Conservation (phyloP, 2,329 filamentous ascomycete genomes). For the Monilinia fructigena region DNA sequence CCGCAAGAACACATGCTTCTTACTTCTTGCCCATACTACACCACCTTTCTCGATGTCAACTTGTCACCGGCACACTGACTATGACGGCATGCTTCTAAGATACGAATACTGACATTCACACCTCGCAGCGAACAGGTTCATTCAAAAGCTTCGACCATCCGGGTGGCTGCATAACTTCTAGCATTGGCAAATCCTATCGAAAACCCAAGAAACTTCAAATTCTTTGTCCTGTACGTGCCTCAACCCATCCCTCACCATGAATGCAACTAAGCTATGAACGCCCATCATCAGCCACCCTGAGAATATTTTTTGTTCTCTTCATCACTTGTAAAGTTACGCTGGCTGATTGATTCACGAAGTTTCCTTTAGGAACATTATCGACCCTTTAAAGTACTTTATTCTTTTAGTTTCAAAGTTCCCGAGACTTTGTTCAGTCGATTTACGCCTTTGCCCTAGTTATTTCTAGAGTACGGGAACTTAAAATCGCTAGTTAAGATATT, state of each 20-base stretch:
- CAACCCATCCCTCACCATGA: slow-evolving; percentile 26
- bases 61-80: slow-evolving; percentile 34
- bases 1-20: slow-evolving; percentile 28
- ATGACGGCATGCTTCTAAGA: slow-evolving; percentile 32
- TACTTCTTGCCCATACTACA: slow-evolving; percentile 16
- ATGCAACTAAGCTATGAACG: slow-evolving; percentile 19
- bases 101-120: slow-evolving; percentile 28
- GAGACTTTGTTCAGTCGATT: slow-evolving; percentile 34
- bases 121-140: slow-evolving; percentile 36
- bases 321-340: slow-evolving; percentile 8
- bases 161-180: slow-evolving; percentile 41
- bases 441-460: slow-evolving; percentile 25
- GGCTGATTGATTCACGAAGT: slow-evolving; percentile 16
- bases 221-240: slow-evolving; percentile 33
- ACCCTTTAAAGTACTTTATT: slow-evolving; percentile 32
- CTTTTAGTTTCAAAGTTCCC: slow-evolving; percentile 38
- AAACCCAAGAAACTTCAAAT: slow-evolving; percentile 37
- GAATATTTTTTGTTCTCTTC: slow-evolving; percentile 1
- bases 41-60: slow-evolving; percentile 22
- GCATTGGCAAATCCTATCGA: slow-evolving; percentile 29
- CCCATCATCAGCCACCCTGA: slow-evolving; percentile 21
- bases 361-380: slow-evolving; percentile 10
- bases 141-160: slow-evolving; percentile 22
- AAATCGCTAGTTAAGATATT: slow-evolving; percentile 21
- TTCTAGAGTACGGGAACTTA: slow-evolving; percentile 12